Base-by-base conservation (phyloP, 179 eudicot species). In the Camellia oleifera region DNA sequence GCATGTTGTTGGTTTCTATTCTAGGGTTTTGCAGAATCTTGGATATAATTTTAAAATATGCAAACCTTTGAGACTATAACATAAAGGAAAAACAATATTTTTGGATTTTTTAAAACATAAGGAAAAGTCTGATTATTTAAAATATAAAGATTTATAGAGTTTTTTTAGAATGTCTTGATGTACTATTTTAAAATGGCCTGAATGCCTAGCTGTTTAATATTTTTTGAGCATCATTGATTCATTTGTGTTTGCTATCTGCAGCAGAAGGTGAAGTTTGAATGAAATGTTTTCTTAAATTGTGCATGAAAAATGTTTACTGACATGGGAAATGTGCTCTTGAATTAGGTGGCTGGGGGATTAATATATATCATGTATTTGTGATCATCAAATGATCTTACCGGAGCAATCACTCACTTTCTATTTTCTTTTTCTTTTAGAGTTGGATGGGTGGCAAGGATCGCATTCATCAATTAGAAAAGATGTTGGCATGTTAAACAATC, bases 201-300 rank as follows among this genome's bases (percentile, higher is more conserved):
- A 44, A 44, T 42, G 15, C 48, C 72, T 68, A 23, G 46, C 46
- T 65, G 13, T 45, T 42, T 68, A 17, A 17, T 4, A 64, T 20
- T 69, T 44, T 15, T n/a, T 48, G 48, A 53, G 53, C n/a, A 53
- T 53, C 62, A 53, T 52, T 52, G 17, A 23, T 20, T 72, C 6
- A n/a, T 57, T 74, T 54, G 20, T 74, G 13, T 26, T 54, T 56
- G 10, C 44, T 5, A 18, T 72, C 13, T 74, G 77, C 32, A 6
- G 77, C 65, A 74, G 42, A 72, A 56, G 64, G 65, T 74, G 65
- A 40, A 40, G 50, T 56, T 56, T 74, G 5, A 13, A 40, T 32
- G 63, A 40, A 40, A 26, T 40, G 42, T 72, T n/a, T 4, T 18
- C 7, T n/a, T 18, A 6, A 18, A 45, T 46, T 45, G 44, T 46